These are phyloP conservation scores for Exophiala alcalophila DNA, from an alignment of 2,329 filamentous ascomycete species.

Conservation along the genomic window DNA sequence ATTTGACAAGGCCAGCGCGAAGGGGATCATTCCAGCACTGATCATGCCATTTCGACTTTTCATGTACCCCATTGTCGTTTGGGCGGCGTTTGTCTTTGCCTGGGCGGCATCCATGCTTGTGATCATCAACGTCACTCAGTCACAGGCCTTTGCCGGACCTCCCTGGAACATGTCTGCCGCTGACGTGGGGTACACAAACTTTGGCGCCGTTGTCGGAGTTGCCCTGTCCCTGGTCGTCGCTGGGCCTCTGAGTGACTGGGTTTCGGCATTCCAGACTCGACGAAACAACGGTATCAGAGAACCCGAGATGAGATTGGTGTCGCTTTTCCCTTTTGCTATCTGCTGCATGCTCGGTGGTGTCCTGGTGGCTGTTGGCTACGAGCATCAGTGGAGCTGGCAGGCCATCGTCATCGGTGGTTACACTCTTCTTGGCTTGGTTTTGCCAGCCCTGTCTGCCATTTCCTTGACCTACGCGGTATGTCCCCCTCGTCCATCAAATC, in stretches of 20 bases:
- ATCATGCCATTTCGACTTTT: slow-evolving; percentile 42
- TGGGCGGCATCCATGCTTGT: slow-evolving; percentile 44
- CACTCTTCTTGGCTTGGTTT: slow-evolving; percentile 41
- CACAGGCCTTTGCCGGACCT: slow-evolving; percentile 44
- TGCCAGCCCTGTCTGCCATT: slow-evolving; percentile 45
- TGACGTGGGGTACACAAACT: slow-evolving; percentile 51
- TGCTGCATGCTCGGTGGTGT: slow-evolving; percentile 50
- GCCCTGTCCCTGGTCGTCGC: slow-evolving; percentile 48
- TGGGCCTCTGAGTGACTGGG: slow-evolving; percentile 54
- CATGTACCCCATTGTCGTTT: slow-evolving; percentile 46
- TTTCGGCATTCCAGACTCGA: slow-evolving; percentile 50
- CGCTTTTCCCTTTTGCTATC: slow-evolving; percentile 51
- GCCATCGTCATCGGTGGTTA: slow-evolving; percentile 50
- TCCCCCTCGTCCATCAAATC: not conserved
- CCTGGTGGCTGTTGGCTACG: slow-evolving; percentile 50
- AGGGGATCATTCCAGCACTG: slow-evolving; percentile 5
- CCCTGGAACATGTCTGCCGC: slow-evolving; percentile 47
- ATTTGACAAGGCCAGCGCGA: slow-evolving; percentile 4
- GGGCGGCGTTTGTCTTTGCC: slow-evolving; percentile 37
- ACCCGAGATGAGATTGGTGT: slow-evolving; percentile 59
- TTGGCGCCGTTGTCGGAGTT: slow-evolving; percentile 44
- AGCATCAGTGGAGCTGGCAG: slow-evolving; percentile 49
- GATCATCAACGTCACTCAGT: slow-evolving; percentile 52
- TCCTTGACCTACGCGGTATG: slow-evolving; percentile 44
- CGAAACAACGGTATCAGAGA: slow-evolving; percentile 57